Evolutionary conservation across 768 basidiomycete genomes (phyloP), one percentile per base, ranked within the genome.

Genomic region (Podaxis sp.): DNA sequence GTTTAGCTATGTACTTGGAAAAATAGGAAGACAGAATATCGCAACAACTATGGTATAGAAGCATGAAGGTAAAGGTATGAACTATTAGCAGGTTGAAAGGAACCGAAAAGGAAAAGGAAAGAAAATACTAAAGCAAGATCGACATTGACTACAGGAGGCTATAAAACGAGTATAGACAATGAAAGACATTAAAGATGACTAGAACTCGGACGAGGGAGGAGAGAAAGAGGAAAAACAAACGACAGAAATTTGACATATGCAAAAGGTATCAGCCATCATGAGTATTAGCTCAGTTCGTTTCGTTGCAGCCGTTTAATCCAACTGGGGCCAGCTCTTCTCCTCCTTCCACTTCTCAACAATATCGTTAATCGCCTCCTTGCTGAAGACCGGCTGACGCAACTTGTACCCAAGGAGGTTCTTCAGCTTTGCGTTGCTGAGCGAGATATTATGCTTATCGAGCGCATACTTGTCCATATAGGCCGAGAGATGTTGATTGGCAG

Each of bases 381-480:
- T 81, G 69, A 94, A 87, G 38, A 80, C 68, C 0, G 93, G 91
- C 37, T 77, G 77, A 66, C 80, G 83, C 53, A 93, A 76, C 65
- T 82, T 75, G 73, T 91, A 94, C 1, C 88, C 89, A 22, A 90
- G 66, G n/a, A 93, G 70, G 33, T 81, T 77, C 72, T 92, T 90
- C 71, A 94, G 80, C 78, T 93, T 95, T 55, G 71, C 75, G 66
- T 90, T 91, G 75, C 76, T 84, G 72, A 90, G 87, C 4, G 86
- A 85, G 46, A 93, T 76, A 50, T 80, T 76, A 71, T 87, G 89
- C 71, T 91, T 91, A 60, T 84, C 83, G 65, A 95, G 77, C 44
- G 84, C 77, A 71, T 84, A 88, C 60, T 83, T 83, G 73, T 91
- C 89, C 85, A 92, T 88, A 73, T 93, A 95, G 0, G 91, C 89